Percentiles rank a stretch among this genome's conserved stretches.
Conservation (phyloP, 306 rosid genomes). For the Parietaria judaica region DNA sequence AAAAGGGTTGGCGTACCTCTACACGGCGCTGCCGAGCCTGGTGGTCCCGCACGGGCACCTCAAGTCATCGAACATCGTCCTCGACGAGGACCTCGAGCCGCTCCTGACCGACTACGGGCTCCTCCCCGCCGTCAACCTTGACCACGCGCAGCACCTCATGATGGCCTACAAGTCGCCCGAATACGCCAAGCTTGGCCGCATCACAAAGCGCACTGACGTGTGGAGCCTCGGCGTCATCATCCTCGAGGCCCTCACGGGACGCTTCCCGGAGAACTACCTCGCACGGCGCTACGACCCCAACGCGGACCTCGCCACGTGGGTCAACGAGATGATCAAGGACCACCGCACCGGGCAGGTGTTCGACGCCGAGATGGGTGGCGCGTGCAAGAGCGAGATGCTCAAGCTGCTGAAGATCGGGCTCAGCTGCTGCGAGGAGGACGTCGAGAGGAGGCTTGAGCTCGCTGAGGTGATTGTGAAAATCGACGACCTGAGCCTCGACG, state of each 20-base stretch:
- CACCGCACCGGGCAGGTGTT: slow-evolving; percentile 55
- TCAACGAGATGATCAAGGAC: slow-evolving; percentile 61
- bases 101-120: slow-evolving; percentile 62
- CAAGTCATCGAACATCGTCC: slow-evolving; percentile 80
- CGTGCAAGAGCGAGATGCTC: slow-evolving; percentile 48
- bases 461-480: slow-evolving; percentile 51
- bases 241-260: slow-evolving; percentile 68
- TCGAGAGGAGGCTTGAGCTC: slow-evolving; percentile 65
- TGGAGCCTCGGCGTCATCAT: slow-evolving; percentile 87
- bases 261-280: slow-evolving; percentile 86
- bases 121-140: slow-evolving; percentile 50
- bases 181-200: slow-evolving; percentile 56
- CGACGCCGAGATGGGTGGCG: slow-evolving; percentile 59
- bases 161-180: slow-evolving; percentile 94
- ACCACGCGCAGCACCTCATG: slow-evolving; percentile 58
- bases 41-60: slow-evolving; percentile 81
- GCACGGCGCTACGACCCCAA: slow-evolving; percentile 28
- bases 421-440: slow-evolving; percentile 87
- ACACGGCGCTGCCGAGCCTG: slow-evolving; percentile 48
- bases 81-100: slow-evolving; percentile 57
- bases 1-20: slow-evolving; percentile 58
- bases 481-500: slow-evolving; percentile 36
- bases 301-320: slow-evolving; percentile 73
- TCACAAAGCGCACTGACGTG: slow-evolving; percentile 74
- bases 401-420: slow-evolving; percentile 79